Base-by-base conservation (phyloP, 352 stramenopile species). In the Phytopythium helicoides region DNA sequence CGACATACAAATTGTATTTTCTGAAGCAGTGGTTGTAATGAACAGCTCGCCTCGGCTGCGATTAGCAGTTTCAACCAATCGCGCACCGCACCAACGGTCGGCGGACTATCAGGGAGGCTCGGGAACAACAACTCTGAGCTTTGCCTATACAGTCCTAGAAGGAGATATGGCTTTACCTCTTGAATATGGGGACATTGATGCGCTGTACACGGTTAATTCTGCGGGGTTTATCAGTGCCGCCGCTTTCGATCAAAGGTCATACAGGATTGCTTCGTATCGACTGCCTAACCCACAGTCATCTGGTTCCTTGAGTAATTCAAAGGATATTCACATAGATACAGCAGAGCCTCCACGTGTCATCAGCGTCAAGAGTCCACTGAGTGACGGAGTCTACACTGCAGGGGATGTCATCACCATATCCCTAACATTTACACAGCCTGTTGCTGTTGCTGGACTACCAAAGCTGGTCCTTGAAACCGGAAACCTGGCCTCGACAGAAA, bases 321-420 rank as follows among this genome's bases (percentile, higher is more conserved):
- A 71, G 5, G 69, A 87, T 34, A 80, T 94, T 39, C 70, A 73
- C 9, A 72, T 94, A 21, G 77, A 91, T 33, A 86, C 72, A 0
- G 44, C 69, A 0, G 76, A 86, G n/a, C 68, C 72, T 6, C 81
- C 79, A 11, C 62, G 67, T 11, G 67, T 91, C 6, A 37, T 88
- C 2, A 51, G 58, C 3, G 81, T 94, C 3, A 62, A 64, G 0
- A 85, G 64, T 41, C 33, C 56, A 2, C 77, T 69, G 21, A 36
- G 74, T 2, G 66, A 90, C 46, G 76, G 67, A 4, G 58, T 81
- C 12, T 92, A 88, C 56, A 87, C 79, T 9, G 70, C 52, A 3
- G 82, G 82, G 0, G 76, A 92, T 26, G 63, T 47, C 1, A 44
- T 90, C 8, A 59, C 49, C 0, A 31, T 89, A 1, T 64, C 55